These are phyloP conservation scores for Penicillium taxi DNA, from an alignment of 495 filamentous ascomycete genomes.

Conservation along the genomic window DNA sequence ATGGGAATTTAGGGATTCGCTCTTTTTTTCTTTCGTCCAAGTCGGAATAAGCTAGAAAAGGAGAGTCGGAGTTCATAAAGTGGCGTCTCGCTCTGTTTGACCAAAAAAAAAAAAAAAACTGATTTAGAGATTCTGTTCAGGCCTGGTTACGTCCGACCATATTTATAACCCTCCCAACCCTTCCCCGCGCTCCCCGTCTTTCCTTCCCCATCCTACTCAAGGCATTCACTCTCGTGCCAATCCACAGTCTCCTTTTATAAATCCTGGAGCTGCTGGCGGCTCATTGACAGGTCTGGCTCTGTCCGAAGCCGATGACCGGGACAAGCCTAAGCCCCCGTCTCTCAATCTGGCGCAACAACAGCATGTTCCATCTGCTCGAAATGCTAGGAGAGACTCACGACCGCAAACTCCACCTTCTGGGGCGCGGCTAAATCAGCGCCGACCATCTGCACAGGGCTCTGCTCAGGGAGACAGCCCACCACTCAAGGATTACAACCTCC, in stretches of 20 bases:
- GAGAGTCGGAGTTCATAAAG: too few relatives aligned
- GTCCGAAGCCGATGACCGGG: conserved; percentile 33
- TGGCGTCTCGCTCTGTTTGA: too few relatives aligned
- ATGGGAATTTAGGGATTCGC: conserved; percentile 13
- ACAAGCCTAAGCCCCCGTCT: conserved; percentile 19
- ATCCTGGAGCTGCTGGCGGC: conserved; percentile 33
- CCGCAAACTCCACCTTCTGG: conserved; percentile 37
- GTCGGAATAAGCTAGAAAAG: too few relatives aligned
- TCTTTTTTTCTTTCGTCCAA: conserved; percentile 1
- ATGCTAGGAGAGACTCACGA: conserved; percentile 41
- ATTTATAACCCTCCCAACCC: conserved; percentile 7
- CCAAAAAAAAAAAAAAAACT: too few relatives aligned
- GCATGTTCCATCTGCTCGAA: conserved; percentile 31
- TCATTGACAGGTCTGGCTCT: conserved; percentile 24
- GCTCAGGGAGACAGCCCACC: conserved; percentile 24
- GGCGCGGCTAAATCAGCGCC: conserved; percentile 27
- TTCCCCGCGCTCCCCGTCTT: conserved; percentile 20
- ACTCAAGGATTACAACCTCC: conserved; percentile 23
- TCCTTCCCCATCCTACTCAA: conserved; percentile 20
- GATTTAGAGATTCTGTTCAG: conserved; percentile 9
- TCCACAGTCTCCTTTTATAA: conserved; percentile 26
- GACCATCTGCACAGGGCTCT: conserved; percentile 25
- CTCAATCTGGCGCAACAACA: conserved; percentile 29
- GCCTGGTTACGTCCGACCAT: conserved; percentile 13
- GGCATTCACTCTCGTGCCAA: conserved; percentile 33